Base-by-base conservation (phyloP, 139 green algal species). In the Trebouxia sp. region DNA sequence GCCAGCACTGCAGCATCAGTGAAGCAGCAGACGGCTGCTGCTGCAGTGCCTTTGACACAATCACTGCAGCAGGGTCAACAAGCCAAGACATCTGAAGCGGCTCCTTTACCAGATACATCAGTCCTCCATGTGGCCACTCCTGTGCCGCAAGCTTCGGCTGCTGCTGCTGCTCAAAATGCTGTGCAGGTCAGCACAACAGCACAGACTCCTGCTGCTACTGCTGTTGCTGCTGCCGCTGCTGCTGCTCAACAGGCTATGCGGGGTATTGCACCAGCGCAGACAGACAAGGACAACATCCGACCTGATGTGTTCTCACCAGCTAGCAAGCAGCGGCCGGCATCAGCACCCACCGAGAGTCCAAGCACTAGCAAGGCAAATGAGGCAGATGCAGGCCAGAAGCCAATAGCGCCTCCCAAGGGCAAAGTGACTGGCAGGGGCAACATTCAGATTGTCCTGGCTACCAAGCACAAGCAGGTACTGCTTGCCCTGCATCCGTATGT, bases 381-480 rank as follows among this genome's bases (percentile, higher is more conserved):
- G 55, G 55, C 55, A 15, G 35, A 42, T 42, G 35, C 6, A 11
- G 62, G 37, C 32, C 62, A 45, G 62, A 72, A 72, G 35, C 62
- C 28, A 8, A 14, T 72, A 35, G n/a, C 62, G 11, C 32, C 62
- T 42, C 20, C 35, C 35, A 72, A 43, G 11, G 43, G 35, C 62
- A 72, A 72, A 22, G 62, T 24, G 26, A 35, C 62, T 45, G 32
- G n/a, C 17, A 72, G 43, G 32, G 62, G 62, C 28, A 72, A 72
- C 41, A 77, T 77, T 8, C 69, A 77, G 69, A 77, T 77, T 38
- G 69, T 77, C 14, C n/a, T 77, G 69, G 69, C 69, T 41, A 77
- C 41, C 1, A 77, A 77, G 41, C 69, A 51, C n/a, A 51, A 56
- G 41, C 41, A 77, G 69, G 69, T 77, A 30, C 35, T 15, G 14